Evolutionary conservation across 345 rosid species (phyloP).

Genomic region (Brassica cretica): DNA sequence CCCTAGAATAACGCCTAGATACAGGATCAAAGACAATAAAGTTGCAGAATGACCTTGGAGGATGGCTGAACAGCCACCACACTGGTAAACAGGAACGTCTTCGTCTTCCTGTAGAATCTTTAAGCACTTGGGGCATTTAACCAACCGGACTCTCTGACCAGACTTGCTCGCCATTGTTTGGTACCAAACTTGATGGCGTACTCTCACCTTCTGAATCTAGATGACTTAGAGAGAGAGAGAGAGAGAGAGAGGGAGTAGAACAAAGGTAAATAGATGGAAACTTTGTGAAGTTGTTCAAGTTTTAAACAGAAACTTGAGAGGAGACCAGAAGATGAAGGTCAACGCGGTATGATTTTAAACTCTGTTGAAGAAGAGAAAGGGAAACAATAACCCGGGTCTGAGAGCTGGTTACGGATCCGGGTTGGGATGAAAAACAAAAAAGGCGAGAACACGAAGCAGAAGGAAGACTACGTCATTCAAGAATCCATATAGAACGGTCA

Average conservation of each 20-base stretch:
- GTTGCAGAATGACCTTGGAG: conserved; percentile 59
- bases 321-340: conserved; percentile 33
- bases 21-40: neutral
- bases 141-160: conserved; percentile 51
- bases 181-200: neutral
- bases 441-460: too few species aligned
- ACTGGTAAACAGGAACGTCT: conserved; percentile 56
- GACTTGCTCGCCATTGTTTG: conserved; percentile 43
- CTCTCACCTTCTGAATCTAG: conserved; percentile 1
- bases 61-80: conserved; percentile 63
- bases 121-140: conserved; percentile 68
- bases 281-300: conserved; percentile 10
- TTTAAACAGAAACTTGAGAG: neutral
- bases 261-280: conserved; percentile 10
- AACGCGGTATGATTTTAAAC: conserved; percentile 22
- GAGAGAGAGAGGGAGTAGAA: neutral
- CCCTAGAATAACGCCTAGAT: neutral
- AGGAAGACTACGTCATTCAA: conserved; percentile 22
- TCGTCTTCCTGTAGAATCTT: conserved; percentile 59
- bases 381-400: neutral
- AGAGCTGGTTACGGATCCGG: conserved; percentile 32
- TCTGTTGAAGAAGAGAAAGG: neutral
- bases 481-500: too few species aligned
- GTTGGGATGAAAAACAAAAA: conserved; percentile 7
- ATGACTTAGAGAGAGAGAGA: neutral